Evolutionary conservation across 768 basidiomycete genomes (phyloP).

Genomic region (Tulasnella sp.): DNA sequence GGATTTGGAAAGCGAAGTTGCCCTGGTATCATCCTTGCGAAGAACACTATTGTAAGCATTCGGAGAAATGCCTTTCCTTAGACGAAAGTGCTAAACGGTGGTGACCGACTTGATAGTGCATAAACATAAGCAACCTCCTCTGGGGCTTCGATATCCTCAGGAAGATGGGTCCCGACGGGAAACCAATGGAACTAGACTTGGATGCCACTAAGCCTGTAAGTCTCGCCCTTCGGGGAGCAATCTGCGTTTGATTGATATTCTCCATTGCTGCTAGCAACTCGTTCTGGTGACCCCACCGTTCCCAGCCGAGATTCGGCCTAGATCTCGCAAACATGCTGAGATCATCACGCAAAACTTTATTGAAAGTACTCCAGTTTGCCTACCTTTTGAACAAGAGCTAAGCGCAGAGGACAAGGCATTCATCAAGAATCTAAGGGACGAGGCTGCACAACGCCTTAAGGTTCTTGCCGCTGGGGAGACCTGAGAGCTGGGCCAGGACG

Average conservation of each 20-base stretch:
- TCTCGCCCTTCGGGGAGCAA: background rate
- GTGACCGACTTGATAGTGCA: conserved; percentile 8
- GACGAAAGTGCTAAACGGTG: background rate
- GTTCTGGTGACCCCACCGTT: conserved; percentile 19
- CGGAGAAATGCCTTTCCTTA: background rate
- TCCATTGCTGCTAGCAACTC: background rate
- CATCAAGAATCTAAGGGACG: background rate
- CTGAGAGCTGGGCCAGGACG: background rate
- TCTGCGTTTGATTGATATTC: no score
- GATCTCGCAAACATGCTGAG: conserved; percentile 17
- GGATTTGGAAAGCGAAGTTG: conserved; percentile 25
- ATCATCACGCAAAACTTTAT: conserved; percentile 29
- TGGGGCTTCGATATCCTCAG: conserved; percentile 28
- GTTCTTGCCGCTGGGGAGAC: background rate
- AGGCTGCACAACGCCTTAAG: background rate
- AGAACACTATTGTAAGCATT: conserved; percentile 16
- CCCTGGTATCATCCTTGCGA: conserved; percentile 21
- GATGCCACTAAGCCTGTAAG: conserved; percentile 26
- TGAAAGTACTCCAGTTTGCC: conserved; percentile 15
- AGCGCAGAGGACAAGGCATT: background rate
- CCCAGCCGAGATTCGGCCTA: conserved; percentile 9
- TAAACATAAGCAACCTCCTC: conserved; percentile 7
- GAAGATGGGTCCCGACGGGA: conserved; percentile 17
- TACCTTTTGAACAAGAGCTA: conserved; percentile 23
- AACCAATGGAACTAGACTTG: conserved; percentile 18